Base-by-base conservation (phyloP, 768 basidiomycete genomes). In the Leccinum aurantiacum region DNA sequence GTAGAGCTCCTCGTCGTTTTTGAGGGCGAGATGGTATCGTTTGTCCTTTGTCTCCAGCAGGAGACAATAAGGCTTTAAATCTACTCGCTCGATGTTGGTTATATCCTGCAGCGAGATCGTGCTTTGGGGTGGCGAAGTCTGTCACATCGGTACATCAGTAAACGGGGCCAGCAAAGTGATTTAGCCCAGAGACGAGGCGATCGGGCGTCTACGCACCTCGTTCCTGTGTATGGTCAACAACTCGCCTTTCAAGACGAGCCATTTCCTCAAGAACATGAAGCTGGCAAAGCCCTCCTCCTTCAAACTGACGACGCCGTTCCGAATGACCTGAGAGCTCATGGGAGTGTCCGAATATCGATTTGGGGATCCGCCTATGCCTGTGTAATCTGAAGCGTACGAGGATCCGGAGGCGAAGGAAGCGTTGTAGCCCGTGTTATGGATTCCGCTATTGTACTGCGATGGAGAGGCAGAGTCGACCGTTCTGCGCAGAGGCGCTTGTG, bases 1-100 rank as follows among this genome's bases (percentile, higher is more conserved):
- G 68, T 99, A 99, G n/a, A 99, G 82, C 69, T 99, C 96, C 65
- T 95, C 93, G 70, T 99, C 95, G 64, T 81, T 91, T 78, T 95
- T 97, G 63, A 97, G 78, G 2, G 92, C 85, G 53, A 95, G 76
- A 70, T 83, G 89, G 69, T 85, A 89, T 41, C 89, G 85, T 72
- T 90, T 92, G 59, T 93, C 90, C 67, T 88, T 90, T 5, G 90
- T 87, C 68, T 95, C 93, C 22, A 99, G 75, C 15, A 93, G 78
- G 0, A 99, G 78, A 69, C 96, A 98, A 71, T 96, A 98, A 0
- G 95, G 94, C 72, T 97, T 97, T 65, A 94, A 76, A 71, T 99
- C 95, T 54, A 89, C 93, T 13, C 96, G 88, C 71, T 95, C 93
- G 67, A 98, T 87, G 67, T 88, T 91, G 29, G 87, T 77, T 63